These are phyloP conservation scores for Rhodocollybia butyracea DNA, from an alignment of 768 basidiomycete species.

Conservation along the genomic window DNA sequence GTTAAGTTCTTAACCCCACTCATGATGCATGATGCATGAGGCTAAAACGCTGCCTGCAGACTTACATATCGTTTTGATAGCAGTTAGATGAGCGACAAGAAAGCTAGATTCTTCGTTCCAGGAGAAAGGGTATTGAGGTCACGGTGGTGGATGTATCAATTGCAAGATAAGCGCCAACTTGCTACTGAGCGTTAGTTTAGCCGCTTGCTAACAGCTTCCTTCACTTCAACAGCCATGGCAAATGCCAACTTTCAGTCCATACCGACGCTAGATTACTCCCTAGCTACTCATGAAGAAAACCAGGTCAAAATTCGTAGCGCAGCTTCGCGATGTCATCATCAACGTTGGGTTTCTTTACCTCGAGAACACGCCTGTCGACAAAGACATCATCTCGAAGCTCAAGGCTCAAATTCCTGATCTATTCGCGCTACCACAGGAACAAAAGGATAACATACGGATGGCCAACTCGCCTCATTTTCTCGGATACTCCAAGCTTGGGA, in stretches of 20 bases:
- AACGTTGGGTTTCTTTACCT: conserved; percentile 57
- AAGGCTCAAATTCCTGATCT: conserved; percentile 42
- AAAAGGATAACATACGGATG: conserved; percentile 47
- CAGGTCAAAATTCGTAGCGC: conserved; percentile 39
- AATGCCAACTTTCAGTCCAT: conserved; percentile 5
- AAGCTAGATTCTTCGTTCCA: too few species aligned
- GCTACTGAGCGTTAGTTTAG: too few species aligned
- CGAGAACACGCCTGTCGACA: conserved; percentile 40
- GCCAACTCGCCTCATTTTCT: conserved; percentile 52
- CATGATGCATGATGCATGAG: too few species aligned
- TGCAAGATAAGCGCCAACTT: too few species aligned
- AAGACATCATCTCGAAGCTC: conserved; percentile 34
- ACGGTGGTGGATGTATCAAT: too few species aligned
- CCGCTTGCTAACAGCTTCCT: too few species aligned
- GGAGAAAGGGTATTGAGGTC: too few species aligned
- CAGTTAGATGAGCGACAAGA: too few species aligned
- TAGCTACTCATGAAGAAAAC: not conserved
- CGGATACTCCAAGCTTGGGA: conserved; percentile 49
- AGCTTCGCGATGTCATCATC: conserved; percentile 47
- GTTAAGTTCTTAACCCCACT: too few species aligned
- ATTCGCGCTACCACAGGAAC: conserved; percentile 43
- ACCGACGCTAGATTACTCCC: conserved; percentile 6
- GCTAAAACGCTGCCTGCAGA: too few species aligned
- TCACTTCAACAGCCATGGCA: not conserved
- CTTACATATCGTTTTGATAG: too few species aligned